Conservation (phyloP, 805 yeast species). For the Candida tibetensis region DNA sequence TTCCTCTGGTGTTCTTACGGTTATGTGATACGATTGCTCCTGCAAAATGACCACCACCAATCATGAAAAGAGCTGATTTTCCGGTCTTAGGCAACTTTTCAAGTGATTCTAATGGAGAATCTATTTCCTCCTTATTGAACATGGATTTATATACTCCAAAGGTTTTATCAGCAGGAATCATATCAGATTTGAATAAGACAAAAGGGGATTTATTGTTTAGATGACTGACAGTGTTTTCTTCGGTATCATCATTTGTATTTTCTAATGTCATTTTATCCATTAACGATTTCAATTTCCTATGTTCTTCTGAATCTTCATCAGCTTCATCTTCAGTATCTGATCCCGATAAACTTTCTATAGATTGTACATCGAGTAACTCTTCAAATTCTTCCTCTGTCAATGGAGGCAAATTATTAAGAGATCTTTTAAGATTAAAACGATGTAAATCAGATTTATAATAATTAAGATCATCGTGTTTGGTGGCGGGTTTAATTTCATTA, state of each 20-base stretch:
- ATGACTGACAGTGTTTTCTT: conserved; percentile 43
- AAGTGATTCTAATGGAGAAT: conserved; percentile 52
- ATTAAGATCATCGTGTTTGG: conserved; percentile 5
- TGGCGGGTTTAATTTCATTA: background rate
- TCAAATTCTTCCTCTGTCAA: conserved; percentile 61
- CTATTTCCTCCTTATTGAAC: conserved; percentile 43
- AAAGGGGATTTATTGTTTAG: conserved; percentile 71
- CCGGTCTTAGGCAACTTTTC: conserved; percentile 28
- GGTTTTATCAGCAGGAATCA: conserved; percentile 45
- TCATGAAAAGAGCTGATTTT: conserved; percentile 80
- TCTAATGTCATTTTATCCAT: conserved; percentile 21
- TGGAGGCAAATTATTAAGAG: conserved; percentile 41
- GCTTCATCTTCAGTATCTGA: conserved; percentile 37
- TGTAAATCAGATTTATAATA: conserved; percentile 59
- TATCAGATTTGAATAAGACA: conserved; percentile 52
- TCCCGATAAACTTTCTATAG: conserved; percentile 60
- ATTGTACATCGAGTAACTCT: conserved; percentile 45
- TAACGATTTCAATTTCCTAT: conserved; percentile 17
- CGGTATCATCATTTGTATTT: conserved; percentile 22
- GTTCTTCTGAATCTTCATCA: conserved; percentile 22
- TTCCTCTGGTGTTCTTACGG: conserved; percentile 55
- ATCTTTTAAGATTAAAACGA: conserved; percentile 57
- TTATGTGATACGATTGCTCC: conserved; percentile 86
- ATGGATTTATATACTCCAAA: conserved; percentile 69
- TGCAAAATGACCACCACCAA: conserved; percentile 98